Evolutionary conservation across 2,329 filamentous ascomycete species (phyloP).

Genomic region (Xylariaceae sp.): DNA sequence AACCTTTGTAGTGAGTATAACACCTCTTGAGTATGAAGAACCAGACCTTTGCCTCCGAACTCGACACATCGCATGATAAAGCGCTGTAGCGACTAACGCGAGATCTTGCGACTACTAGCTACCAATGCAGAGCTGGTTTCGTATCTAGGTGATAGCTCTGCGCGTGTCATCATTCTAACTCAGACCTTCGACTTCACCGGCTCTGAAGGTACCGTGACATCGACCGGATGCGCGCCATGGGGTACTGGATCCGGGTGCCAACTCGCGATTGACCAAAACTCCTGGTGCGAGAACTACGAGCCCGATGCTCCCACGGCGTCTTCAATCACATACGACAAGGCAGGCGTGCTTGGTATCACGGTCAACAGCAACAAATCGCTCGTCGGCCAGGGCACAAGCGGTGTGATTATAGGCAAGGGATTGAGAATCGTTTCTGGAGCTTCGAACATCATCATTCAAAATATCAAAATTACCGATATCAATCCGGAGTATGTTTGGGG

Average conservation of each 20-base stretch:
- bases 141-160: slow-evolving; percentile 51
- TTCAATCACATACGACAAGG: slow-evolving; percentile 49
- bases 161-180: slow-evolving; percentile 56
- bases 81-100: too few species aligned
- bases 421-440: slow-evolving; percentile 33
- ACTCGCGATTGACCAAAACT: slow-evolving; percentile 55
- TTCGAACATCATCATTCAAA: slow-evolving; percentile 59
- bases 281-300: slow-evolving; percentile 59
- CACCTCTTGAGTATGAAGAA: too few species aligned
- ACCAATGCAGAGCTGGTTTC: slow-evolving; percentile 53
- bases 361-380: slow-evolving; percentile 56
- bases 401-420: slow-evolving; percentile 46
- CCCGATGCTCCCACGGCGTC: slow-evolving; percentile 44
- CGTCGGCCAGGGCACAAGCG: slow-evolving; percentile 48
- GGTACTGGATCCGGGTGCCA: slow-evolving; percentile 52
- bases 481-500: slow-evolving; percentile 59
- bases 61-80: too few species aligned
- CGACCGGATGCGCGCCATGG: slow-evolving; percentile 55
- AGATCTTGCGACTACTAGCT: neutral
- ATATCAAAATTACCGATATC: slow-evolving; percentile 51
- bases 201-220: slow-evolving; percentile 49
- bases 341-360: slow-evolving; percentile 46
- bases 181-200: slow-evolving; percentile 54
- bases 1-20: too few species aligned
- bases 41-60: too few species aligned